phyloP scores from a whole-genome alignment of 2,329 filamentous ascomycete species.

The Sarocladiaceae sp. region DNA sequence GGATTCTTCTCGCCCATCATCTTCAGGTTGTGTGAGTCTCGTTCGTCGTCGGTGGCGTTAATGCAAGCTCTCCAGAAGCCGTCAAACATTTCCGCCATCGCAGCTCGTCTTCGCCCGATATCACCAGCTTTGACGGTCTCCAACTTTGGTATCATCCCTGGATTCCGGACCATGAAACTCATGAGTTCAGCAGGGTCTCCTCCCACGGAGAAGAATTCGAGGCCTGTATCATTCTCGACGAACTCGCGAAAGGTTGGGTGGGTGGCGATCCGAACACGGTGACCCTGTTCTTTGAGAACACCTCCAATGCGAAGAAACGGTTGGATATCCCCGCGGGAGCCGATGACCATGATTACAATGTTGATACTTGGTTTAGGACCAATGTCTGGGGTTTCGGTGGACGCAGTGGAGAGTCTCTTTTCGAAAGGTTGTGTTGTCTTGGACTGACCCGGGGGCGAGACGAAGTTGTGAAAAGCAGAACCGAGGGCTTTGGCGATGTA shows the following conservation, averaged over 20 bases:
- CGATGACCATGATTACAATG: constrained; percentile 80
- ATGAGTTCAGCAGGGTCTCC: constrained; percentile 76
- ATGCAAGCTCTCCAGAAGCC: constrained; percentile 78
- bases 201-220: constrained; percentile 77
- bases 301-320: constrained; percentile 72
- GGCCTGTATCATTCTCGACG: constrained; percentile 61
- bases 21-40: constrained; percentile 52
- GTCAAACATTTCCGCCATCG: constrained; percentile 77
- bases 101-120: constrained; percentile 57
- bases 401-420: constrained; percentile 12
- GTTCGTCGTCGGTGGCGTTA: constrained; percentile 60
- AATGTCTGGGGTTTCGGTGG: constrained; percentile 24
- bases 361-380: constrained; percentile 52
- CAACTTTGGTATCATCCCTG: constrained; percentile 67
- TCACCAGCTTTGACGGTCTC: constrained; percentile 69
- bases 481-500: constrained; percentile 70
- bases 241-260: constrained; percentile 74
- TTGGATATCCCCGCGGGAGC: constrained; percentile 72
- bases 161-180: constrained; percentile 86
- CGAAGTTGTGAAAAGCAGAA: constrained; percentile 43
- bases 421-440: constrained; percentile 14
- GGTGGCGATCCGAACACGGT: constrained; percentile 71
- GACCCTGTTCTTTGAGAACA: constrained; percentile 63
- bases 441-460: not conserved
- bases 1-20: constrained; percentile 57